phyloP scores from a whole-genome alignment of 2,329 filamentous ascomycete genomes.

The Colletotrichum melonis region DNA sequence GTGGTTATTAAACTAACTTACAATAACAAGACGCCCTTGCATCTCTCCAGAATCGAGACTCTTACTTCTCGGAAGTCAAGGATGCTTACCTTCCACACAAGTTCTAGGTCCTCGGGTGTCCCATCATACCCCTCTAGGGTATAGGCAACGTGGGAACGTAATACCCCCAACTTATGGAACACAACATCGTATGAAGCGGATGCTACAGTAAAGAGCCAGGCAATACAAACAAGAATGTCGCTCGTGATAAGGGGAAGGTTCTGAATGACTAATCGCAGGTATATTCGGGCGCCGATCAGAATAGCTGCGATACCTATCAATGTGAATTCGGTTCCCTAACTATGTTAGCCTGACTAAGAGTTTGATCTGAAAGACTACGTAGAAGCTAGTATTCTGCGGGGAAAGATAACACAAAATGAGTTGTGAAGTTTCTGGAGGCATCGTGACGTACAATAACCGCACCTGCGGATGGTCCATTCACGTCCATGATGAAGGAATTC shows the following conservation, averaged over 20 bases:
- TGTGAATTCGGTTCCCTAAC: background rate
- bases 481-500: background rate
- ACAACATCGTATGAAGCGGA: background rate
- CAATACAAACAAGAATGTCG: background rate
- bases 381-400: too few species aligned
- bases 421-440: too few species aligned
- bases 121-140: background rate
- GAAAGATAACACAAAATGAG: too few species aligned
- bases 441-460: background rate
- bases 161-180: background rate
- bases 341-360: background rate
- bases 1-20: too few species aligned
- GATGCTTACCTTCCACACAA: background rate
- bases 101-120: background rate
- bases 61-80: background rate
- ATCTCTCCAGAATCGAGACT: background rate
- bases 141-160: background rate
- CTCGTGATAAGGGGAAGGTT: background rate
- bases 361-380: too few species aligned
- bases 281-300: background rate
- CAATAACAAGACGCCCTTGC: accelerated
- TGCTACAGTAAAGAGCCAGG: background rate
- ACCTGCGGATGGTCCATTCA: background rate
- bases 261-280: background rate
- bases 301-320: background rate